Evolutionary conservation across 371 early-diverging fungal species (phyloP), one percentile per base, ranked within the genome.

Genomic region (Syncephalastrum contaminatum): DNA sequence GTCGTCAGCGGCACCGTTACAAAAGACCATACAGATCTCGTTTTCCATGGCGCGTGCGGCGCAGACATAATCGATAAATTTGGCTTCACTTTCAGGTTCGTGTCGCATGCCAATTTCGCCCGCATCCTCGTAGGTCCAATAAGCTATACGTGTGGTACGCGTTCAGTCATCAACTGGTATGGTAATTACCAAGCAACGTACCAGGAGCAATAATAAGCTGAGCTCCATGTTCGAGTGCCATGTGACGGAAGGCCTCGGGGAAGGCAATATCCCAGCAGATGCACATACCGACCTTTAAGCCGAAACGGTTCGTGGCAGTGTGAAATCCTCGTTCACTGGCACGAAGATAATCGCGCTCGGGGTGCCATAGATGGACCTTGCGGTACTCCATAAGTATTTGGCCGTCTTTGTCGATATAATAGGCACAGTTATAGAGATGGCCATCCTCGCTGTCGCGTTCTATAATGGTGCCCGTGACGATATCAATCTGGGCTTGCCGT

Each of bases 331-430:
- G 46, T 5, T 49, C 21, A 4, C 60, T 55, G 20, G 49, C 15
- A 15, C 42, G 61, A 15, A 68, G 44, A 16, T 59, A 64, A 16
- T 56, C 51, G 12, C 75, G 56, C 16, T 74, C 75, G 15, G 66
- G 57, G 50, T 66, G 69, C 75, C 75, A 74, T 2, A 74, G 45
- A 43, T 74, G 75, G 0, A 66, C 60, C 48, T 75, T 75, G 21
- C 63, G 58, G 46, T 75, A 75, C 2, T 59, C 46, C 10, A 71
- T 19, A 19, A 75, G 45, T 0, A 75, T 54, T 15, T 54, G 12
- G n/a, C 75, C 75, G 25, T 52, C 59, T 25, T 62, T 58, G 46
- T 72, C 72, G 12, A 75, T 65, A 20, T 75, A 75, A 40, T 64
- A 64, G 13, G 66, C 52, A 10, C 53, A 59, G 43, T 75, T 72